Evolutionary conservation across 1,284 basidiomycete species (phyloP).

Genomic region (Neonothopanus nambi): DNA sequence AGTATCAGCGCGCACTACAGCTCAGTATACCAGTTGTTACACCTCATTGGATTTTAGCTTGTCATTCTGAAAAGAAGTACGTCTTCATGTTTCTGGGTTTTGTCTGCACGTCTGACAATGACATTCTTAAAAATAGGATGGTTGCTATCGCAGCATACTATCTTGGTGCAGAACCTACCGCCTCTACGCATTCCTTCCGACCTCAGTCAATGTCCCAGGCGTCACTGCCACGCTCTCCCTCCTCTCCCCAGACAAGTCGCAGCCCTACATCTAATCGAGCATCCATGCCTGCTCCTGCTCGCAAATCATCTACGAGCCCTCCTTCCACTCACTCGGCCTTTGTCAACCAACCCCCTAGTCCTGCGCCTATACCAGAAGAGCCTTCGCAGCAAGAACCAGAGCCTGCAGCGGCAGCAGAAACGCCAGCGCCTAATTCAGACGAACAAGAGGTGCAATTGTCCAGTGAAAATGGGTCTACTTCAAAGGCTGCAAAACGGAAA

Average conservation of each 20-base stretch:
- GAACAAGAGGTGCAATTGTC: constrained; percentile 27
- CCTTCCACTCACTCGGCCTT: constrained; percentile 37
- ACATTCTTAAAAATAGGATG: constrained; percentile 53
- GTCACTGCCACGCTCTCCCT: constrained; percentile 43
- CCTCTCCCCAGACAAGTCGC: constrained; percentile 20
- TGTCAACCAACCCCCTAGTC: constrained; percentile 37
- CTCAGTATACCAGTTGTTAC: constrained; percentile 90
- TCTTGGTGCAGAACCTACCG: constrained; percentile 63
- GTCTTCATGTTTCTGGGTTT: constrained; percentile 26
- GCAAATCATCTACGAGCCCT: constrained; percentile 35
- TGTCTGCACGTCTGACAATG: neutral
- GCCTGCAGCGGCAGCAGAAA: neutral
- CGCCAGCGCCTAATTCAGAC: constrained; percentile 23
- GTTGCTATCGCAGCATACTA: constrained; percentile 83
- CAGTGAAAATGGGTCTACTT: constrained; percentile 16
- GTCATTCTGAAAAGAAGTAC: constrained; percentile 78
- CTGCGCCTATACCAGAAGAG: constrained; percentile 19
- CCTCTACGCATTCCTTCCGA: constrained; percentile 48
- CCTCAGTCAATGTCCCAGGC: constrained; percentile 80
- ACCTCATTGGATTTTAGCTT: constrained; percentile 88
- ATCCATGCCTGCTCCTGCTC: constrained; percentile 59
- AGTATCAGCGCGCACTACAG: constrained; percentile 89
- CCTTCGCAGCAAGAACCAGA: constrained; percentile 12
- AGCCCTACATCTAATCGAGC: constrained; percentile 43
- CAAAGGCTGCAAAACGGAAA: constrained; percentile 39